Base-by-base conservation (phyloP, 108 stramenopile genomes). In the Fragilaria radians region DNA sequence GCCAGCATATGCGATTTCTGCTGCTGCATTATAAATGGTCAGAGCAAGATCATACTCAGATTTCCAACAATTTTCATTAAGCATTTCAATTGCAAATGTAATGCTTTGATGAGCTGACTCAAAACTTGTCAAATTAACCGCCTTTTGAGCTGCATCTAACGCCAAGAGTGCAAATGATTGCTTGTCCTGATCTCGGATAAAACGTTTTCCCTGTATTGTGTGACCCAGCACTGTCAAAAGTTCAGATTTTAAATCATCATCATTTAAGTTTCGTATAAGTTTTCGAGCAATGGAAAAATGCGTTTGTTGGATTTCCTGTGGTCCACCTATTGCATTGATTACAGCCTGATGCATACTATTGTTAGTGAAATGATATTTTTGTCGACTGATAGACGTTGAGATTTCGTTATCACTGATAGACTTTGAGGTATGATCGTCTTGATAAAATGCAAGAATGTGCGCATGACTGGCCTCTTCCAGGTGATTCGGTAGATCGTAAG, bases 11-110 rank as follows among this genome's bases (percentile, higher is more conserved):
- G 66, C 53, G 11, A 67, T 52, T 57, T 81, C 75, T 11, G 80
- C 80, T 5, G 70, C 66, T 14, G 74, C 70, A 59, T 73, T 76
- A 56, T 75, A 66, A 18, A 89, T 48, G 22, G 54, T 60, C n/a
- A 89, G 52, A 5, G 68, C 74, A 7, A 89, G 65, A 52, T 73
- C 72, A 52, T 85, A 89, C 25, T 76, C 29, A 19, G 66, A 45
- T 32, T 58, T 33, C 87, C 87, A 89, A 34, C 59, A 57, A 19
- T 68, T 71, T 19, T 62, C 48, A 3, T 59, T 54, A n/a, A 83
- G 70, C 21, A 81, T 34, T 17, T 65, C 65, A 3, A 82, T 67
- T n/a, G 74, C 86, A 42, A 72, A 51, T 33, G 67, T 26, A 25
- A 83, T 55, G 46, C 81, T 79, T 5, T 49, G 58, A 0, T 70